phyloP scores from a whole-genome alignment of 208 protist genomes.

The Sergeia podlipaevii region DNA sequence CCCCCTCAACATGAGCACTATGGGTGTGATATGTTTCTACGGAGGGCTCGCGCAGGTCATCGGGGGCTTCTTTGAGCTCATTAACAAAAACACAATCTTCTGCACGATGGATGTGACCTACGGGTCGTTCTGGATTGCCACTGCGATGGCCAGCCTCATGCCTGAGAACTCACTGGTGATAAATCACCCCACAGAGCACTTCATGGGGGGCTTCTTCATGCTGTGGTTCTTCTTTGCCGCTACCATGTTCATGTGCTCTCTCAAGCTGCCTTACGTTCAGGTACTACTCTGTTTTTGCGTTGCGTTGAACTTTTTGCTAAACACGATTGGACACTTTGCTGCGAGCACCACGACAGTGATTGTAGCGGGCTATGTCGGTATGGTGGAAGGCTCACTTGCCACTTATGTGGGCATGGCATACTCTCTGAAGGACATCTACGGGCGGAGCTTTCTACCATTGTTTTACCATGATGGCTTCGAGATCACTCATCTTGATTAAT shows the following conservation, averaged over 20 bases:
- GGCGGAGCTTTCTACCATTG: constrained; percentile 30
- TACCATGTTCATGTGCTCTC: constrained; percentile 18
- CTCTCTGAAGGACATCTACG: constrained; percentile 32
- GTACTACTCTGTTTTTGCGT: constrained; percentile 21
- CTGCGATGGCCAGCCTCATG: constrained; percentile 11
- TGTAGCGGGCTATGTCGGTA: constrained; percentile 45
- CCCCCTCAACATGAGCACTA: constrained; percentile 20
- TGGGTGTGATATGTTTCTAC: constrained; percentile 29
- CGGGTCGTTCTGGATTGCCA: constrained; percentile 35
- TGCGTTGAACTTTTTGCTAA: constrained; percentile 20
- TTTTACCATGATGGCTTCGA: constrained; percentile 25
- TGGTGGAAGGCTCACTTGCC: constrained; percentile 30
- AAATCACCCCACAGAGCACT: constrained; percentile 3
- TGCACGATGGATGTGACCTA: constrained; percentile 33
- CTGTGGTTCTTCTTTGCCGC: constrained; percentile 25
- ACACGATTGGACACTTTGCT: constrained; percentile 15
- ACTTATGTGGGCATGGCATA: constrained; percentile 48
- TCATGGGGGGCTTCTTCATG: constrained; percentile 16
- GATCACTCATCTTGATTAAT: too few relatives aligned
- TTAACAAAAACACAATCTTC: constrained; percentile 30
- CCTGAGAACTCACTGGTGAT: neutral
- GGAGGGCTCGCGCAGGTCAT: constrained; percentile 35
- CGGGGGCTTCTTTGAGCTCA: constrained; percentile 37
- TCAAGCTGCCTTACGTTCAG: constrained; percentile 13
- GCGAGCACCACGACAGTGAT: constrained; percentile 20